These are phyloP conservation scores for Nakaseomyces kungkrabaensis DNA, from an alignment of 1,139 yeast genomes.

Conservation along the genomic window DNA sequence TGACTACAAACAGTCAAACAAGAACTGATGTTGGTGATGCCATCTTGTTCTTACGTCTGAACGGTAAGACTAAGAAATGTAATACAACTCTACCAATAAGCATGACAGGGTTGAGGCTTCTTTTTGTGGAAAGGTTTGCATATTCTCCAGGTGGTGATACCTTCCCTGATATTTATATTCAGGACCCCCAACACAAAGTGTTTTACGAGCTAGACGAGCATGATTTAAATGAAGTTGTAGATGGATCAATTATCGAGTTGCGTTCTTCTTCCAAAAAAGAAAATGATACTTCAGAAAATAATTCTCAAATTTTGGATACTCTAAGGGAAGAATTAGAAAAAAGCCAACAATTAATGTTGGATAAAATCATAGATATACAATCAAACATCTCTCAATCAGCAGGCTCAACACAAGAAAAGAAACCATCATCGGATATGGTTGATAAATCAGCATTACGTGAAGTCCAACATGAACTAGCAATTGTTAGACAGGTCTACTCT, in stretches of 20 bases:
- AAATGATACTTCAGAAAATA: not conserved
- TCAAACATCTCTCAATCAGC: not conserved
- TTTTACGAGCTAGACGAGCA: constrained; percentile 76
- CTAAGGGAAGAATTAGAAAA: constrained; percentile 4
- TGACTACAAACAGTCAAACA: not conserved
- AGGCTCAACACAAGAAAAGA: constrained; percentile 2
- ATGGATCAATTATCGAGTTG: constrained; percentile 46
- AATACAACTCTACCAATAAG: constrained; percentile 39
- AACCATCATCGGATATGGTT: constrained; percentile 7
- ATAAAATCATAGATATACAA: constrained; percentile 5
- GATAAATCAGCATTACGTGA: constrained; percentile 24
- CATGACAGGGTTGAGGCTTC: constrained; percentile 54
- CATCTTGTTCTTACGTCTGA: constrained; percentile 41
- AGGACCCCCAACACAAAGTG: constrained; percentile 49
- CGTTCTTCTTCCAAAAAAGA: constrained; percentile 5
- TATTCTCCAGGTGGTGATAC: constrained; percentile 61
- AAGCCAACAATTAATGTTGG: constrained; percentile 9
- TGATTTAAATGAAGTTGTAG: constrained; percentile 45
- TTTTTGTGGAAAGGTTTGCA: constrained; percentile 81
- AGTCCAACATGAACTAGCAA: constrained; percentile 50
- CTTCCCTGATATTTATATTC: constrained; percentile 76
- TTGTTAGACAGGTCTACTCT: constrained; percentile 50
- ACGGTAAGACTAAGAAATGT: constrained; percentile 55
- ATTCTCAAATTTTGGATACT: not conserved
- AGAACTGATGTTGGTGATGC: constrained; percentile 6